Evolutionary conservation across 345 rosid species (phyloP).

Genomic region (Eucalyptus decipiens): DNA sequence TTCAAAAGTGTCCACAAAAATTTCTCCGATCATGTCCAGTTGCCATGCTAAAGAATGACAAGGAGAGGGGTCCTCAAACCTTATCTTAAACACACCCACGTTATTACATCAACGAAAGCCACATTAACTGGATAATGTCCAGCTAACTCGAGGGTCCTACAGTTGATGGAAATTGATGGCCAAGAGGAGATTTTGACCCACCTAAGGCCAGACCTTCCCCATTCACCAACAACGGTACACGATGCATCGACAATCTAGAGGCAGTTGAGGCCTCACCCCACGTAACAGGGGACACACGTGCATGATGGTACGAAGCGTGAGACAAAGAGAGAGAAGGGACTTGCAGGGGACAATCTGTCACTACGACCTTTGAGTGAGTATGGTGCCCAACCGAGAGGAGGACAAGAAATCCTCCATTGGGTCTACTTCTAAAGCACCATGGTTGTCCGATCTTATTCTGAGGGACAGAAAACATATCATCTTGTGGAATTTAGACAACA

Average conservation of each 20-base stretch:
- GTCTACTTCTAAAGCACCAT: not conserved
- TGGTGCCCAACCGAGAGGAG: not conserved
- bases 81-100: constrained; percentile 16
- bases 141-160: not conserved
- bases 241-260: not conserved
- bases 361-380: not conserved
- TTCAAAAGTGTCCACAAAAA: not conserved
- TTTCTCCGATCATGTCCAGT: constrained; percentile 21
- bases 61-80: constrained; percentile 7
- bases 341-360: not conserved
- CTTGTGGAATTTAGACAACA: not conserved
- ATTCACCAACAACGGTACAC: not conserved
- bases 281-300: not conserved
- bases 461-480: not conserved
- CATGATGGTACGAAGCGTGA: not conserved
- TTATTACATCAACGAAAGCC: not conserved
- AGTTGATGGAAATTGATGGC: not conserved
- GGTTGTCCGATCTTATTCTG: not conserved
- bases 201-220: not conserved
- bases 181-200: not conserved
- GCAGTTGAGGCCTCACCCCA: not conserved
- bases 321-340: not conserved
- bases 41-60: constrained; percentile 39
- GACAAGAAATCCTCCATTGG: not conserved
- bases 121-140: not conserved